A percentile compares a stretch with the other conserved stretches of the same genome.
Conservation (phyloP, 2,329 filamentous ascomycete species). For the Botryosphaeria dothidea region DNA sequence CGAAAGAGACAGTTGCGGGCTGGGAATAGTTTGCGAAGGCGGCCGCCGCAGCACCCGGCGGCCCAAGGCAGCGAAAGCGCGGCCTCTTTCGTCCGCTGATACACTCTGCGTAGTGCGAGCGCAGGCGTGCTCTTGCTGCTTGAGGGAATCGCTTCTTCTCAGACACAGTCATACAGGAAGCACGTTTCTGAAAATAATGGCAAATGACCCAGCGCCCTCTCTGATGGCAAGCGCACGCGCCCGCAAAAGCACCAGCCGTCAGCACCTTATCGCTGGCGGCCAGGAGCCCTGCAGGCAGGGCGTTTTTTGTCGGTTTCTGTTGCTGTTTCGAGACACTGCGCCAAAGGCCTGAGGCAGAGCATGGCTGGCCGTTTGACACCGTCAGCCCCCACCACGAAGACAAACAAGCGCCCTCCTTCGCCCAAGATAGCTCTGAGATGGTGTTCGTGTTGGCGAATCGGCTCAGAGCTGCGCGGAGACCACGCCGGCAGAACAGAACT, state of each 20-base stretch:
- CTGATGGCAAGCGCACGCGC: slow-evolving; percentile 5
- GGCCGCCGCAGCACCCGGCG: background rate
- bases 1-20: background rate
- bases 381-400: slow-evolving; percentile 5
- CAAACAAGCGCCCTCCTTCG: background rate
- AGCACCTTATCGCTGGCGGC: slow-evolving; percentile 18
- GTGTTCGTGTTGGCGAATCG: background rate
- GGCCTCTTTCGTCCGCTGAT: background rate
- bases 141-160: slow-evolving; percentile 5
- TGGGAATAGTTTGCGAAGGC: background rate
- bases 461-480: background rate
- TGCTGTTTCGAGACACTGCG: background rate
- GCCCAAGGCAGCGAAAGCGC: background rate
- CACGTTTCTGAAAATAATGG: slow-evolving; percentile 19
- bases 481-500: background rate
- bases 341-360: background rate
- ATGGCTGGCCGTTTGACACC: background rate
- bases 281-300: slow-evolving; percentile 9
- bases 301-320: background rate
- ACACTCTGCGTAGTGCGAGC: background rate
- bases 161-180: slow-evolving; percentile 17
- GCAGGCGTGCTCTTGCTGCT: background rate
- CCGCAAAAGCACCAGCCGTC: slow-evolving; percentile 1
- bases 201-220: slow-evolving; percentile 5
- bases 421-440: slow-evolving; percentile 11